Evolutionary conservation across 495 filamentous ascomycete species (phyloP).

Genomic region (Cladorrhinum samala): DNA sequence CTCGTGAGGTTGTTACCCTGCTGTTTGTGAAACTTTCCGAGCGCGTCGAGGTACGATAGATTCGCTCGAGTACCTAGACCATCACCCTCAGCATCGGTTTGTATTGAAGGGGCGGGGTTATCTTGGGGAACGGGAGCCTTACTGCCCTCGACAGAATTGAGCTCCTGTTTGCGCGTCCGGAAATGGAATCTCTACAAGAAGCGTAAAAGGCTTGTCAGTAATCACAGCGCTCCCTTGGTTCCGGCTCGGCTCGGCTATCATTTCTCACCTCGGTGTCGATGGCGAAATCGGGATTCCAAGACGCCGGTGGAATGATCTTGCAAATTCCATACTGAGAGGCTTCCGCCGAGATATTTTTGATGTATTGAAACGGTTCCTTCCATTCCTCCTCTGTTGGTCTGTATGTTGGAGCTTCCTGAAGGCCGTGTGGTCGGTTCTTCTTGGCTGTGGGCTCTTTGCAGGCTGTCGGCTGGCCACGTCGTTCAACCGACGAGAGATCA

Average conservation of each 20-base stretch:
- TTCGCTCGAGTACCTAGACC: constrained; percentile 81
- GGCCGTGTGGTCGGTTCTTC: constrained; percentile 68
- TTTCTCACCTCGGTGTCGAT: constrained; percentile 89
- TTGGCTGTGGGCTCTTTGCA: constrained; percentile 69
- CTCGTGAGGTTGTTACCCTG: constrained; percentile 90
- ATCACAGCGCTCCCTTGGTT: background rate
- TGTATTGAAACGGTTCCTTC: constrained; percentile 87
- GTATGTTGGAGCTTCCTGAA: constrained; percentile 89
- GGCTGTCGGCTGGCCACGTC: constrained; percentile 70
- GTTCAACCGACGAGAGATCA: constrained; percentile 85
- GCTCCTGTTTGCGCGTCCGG: constrained; percentile 89
- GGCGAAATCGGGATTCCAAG: constrained; percentile 90
- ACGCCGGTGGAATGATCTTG: constrained; percentile 89
- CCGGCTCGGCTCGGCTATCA: background rate
- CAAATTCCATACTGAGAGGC: constrained; percentile 82
- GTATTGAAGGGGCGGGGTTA: constrained; percentile 4
- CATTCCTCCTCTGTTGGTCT: constrained; percentile 89
- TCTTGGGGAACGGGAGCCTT: constrained; percentile 40
- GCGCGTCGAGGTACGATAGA: constrained; percentile 90
- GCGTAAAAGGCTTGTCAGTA: background rate
- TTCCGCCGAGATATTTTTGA: constrained; percentile 80
- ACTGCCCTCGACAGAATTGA: constrained; percentile 99
- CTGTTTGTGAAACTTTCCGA: constrained; percentile 95
- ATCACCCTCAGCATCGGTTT: constrained; percentile 9
- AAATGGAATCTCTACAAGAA: constrained; percentile 94